Base-by-base conservation (phyloP, 1,284 basidiomycete genomes). In the Ceraceosorus guamensis region DNA sequence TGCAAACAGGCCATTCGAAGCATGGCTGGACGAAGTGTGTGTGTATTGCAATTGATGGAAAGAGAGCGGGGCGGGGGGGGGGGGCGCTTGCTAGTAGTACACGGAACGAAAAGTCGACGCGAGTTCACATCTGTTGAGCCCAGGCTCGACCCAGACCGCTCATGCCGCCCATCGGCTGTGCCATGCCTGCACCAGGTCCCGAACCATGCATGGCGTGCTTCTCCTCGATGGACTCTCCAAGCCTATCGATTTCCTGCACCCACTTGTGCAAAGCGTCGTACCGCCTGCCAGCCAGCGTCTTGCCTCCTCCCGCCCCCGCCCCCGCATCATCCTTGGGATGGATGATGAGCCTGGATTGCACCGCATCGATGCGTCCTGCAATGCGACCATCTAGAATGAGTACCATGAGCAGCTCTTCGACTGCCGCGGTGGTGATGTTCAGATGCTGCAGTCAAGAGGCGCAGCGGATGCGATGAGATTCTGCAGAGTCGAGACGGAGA, bases 331-430 rank as follows among this genome's bases (percentile, higher is more conserved):
- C 4, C 39, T 45, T 11, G 62, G 50, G 37, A 55, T 50, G 13
- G 33, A 41, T 2, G 57, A 62, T 62, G 13, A 99, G 81, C 53
- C 88, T 82, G 80, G 91, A 91, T 18, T 87, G 85, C 37, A 95
- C 90, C 78, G 97, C 91, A 76, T 99, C 93, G 70, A 98, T 95
- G 66, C 86, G 84, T 14, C 93, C 95, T 65, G 91, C 86, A 37
- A 99, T 89, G 75, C 89, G 92, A 30, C 88, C 89, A 77, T 98
- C 93, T 33, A 97, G 79, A 57, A 99, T 97, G 16, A 98, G 83
- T 41, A 88, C 87, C 59, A 97, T 87, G 37, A 98, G 83, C 33
- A 98, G 83, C 56, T 89, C 89, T 73, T 97, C 92, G 3, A 95
- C 91, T 73, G 96, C 91, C 47, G 83, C 82, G 37, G 83, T 82